These are phyloP conservation scores for Annulohypoxylon moriforme DNA, from an alignment of 495 filamentous ascomycete species.

Conservation along the genomic window DNA sequence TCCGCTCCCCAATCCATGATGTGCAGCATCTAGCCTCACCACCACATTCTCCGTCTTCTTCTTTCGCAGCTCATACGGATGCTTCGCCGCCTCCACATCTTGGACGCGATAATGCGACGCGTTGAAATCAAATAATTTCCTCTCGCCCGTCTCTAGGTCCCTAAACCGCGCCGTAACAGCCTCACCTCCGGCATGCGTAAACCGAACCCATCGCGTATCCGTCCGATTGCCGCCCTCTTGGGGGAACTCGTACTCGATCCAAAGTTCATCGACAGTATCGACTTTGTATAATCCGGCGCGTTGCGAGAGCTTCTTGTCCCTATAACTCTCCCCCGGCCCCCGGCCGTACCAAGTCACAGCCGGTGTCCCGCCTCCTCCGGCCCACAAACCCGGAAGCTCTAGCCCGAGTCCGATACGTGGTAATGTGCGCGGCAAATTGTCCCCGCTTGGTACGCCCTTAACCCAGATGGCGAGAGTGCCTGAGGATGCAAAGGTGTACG, in stretches of 20 bases:
- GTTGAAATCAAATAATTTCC: constrained; percentile 62
- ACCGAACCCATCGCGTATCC: constrained; percentile 64
- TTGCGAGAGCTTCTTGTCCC: constrained; percentile 69
- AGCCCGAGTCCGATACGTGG: constrained; percentile 67
- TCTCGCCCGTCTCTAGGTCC: constrained; percentile 31
- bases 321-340: constrained; percentile 72
- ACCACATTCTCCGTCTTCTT: constrained; percentile 61
- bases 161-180: constrained; percentile 50
- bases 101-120: constrained; percentile 61
- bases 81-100: constrained; percentile 64
- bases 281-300: constrained; percentile 62
- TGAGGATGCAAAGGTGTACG: constrained; percentile 59
- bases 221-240: constrained; percentile 73
- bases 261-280: constrained; percentile 56
- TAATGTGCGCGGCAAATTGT: constrained; percentile 61
- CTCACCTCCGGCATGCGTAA: constrained; percentile 51
- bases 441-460: constrained; percentile 52
- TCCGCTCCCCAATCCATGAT: constrained; percentile 69
- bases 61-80: constrained; percentile 67
- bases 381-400: constrained; percentile 53
- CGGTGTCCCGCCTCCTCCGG: constrained; percentile 40
- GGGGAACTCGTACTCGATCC: constrained; percentile 69
- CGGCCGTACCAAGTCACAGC: constrained; percentile 68
- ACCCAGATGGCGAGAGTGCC: constrained; percentile 59
- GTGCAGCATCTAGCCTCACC: constrained; percentile 66